Base-by-base conservation (phyloP, 352 stramenopile species). In the Aphanomyces stellatus region DNA sequence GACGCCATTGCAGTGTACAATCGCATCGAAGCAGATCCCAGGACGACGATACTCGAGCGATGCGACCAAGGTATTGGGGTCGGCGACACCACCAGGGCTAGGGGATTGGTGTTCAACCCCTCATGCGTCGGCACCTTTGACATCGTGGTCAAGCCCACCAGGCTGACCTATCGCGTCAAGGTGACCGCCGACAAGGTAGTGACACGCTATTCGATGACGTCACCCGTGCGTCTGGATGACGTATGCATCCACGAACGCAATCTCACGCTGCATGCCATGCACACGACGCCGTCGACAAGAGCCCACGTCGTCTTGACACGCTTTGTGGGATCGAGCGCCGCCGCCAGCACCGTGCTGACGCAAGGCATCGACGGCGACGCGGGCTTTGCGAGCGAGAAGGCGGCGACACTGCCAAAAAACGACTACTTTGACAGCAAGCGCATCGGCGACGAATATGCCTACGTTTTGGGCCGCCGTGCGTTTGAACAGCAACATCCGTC, bases 401-500 rank as follows among this genome's bases (percentile, higher is more conserved):
- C 24, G 5, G 11, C 33, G 53, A 15, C 17, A n/a, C 13, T 24
- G 19, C 53, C 17, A 8, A 17, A 43, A 53, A 37, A 24, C 25
- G 71, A 80, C 15, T 88, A 76, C 59, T 70, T 86, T 46, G 78
- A 79, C 59, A 82, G 78, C 62, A 78, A 78, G 34, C 83, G 79
- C 49, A 83, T 91, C n/a, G 81, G 80, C 57, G 82, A 90, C 51
- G 82, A 91, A 49, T 85, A 88, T 65, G 62, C 74, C 10, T 91
- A 91, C 59, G 85, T 90, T 67, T 72, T 89, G 25, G 74, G 82
- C 34, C 77, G 83, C 15, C 76, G 79, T 13, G 72, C 74, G 4
- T 77, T 65, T 35, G 65, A 71, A 2, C 31, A 74, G 30, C 55
- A 69, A 3, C 53, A 77, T 37, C 69, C 73, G 15, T 1, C 15